Percentiles rank a stretch among this genome's conserved stretches.
Conservation (phyloP, 257 asterid genomes). For the Plectranthus barbatus region DNA sequence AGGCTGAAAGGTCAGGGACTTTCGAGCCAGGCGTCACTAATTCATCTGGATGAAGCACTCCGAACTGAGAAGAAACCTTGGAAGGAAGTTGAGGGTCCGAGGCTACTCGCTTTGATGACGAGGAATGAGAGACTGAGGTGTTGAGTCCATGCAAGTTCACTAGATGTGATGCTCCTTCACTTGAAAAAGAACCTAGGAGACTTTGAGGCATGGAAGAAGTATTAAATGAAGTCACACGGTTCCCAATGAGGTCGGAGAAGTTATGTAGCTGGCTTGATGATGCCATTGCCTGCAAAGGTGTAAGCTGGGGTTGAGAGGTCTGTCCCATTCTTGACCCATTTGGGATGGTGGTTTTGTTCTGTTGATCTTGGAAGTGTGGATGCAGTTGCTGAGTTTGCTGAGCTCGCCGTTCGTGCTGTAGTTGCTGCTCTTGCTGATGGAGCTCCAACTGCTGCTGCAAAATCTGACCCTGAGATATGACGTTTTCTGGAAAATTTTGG, state of each 20-base stretch:
- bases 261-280: constrained; percentile 52
- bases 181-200: constrained; percentile 46
- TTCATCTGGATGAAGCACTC: constrained; percentile 43
- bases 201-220: constrained; percentile 48
- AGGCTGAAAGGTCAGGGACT: constrained; percentile 52
- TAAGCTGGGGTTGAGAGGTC: constrained; percentile 39
- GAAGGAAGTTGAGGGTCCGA: constrained; percentile 62
- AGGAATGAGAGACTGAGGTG: constrained; percentile 45
- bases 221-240: constrained; percentile 35
- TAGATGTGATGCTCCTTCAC: constrained; percentile 43
- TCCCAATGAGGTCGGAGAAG: constrained; percentile 48
- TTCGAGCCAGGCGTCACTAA: constrained; percentile 39
- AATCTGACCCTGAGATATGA: constrained; percentile 63
- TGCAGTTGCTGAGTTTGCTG: constrained; percentile 39
- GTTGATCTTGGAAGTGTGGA: constrained; percentile 45
- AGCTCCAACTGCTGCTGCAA: constrained; percentile 66
- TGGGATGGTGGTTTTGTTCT: constrained; percentile 23
- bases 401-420: constrained; percentile 24
- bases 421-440: constrained; percentile 36
- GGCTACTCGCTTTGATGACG: constrained; percentile 60
- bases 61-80: constrained; percentile 44
- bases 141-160: constrained; percentile 40
- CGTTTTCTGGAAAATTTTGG: constrained; percentile 51
- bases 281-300: constrained; percentile 35
- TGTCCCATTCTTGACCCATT: constrained; percentile 35